A percentile compares a stretch with the other conserved stretches of the same genome.
phyloP scores from a whole-genome alignment of 2,329 filamentous ascomycete genomes.

The Botrytis fabae region DNA sequence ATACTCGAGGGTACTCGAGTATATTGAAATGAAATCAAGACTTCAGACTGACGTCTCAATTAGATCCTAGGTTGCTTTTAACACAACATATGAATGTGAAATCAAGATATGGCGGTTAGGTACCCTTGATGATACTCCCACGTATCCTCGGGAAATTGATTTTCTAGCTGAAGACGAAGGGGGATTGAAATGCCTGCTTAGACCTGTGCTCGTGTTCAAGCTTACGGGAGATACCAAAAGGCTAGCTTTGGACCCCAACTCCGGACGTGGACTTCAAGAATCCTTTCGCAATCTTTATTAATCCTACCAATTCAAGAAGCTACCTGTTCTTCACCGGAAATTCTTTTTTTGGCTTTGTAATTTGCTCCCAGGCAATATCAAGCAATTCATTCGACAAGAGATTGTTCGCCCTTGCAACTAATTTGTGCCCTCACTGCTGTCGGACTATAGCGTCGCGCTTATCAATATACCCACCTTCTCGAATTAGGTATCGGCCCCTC shows the following conservation, averaged over 20 bases:
- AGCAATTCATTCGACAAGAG: not conserved
- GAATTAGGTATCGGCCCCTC: not conserved
- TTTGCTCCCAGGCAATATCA: not conserved
- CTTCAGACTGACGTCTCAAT: not conserved
- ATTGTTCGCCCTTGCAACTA: not conserved
- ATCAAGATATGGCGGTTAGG: not conserved
- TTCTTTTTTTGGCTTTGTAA: not conserved
- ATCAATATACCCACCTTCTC: not conserved
- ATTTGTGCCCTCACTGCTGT: not conserved
- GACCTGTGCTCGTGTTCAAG: slow-evolving; percentile 3
- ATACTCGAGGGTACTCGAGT: not conserved
- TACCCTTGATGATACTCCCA: not conserved
- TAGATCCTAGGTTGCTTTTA: not conserved
- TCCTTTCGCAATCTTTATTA: slow-evolving; percentile 3
- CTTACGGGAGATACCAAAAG: slow-evolving; percentile 18
- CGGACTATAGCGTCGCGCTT: not conserved
- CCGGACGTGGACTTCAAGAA: not conserved
- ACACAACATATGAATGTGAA: not conserved
- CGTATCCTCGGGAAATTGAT: not conserved
- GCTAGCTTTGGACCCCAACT: slow-evolving; percentile 20
- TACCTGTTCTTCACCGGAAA: not conserved
- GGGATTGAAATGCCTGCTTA: slow-evolving; percentile 5
- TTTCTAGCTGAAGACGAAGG: slow-evolving; percentile 2
- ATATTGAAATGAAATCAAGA: not conserved
- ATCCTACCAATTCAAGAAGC: slow-evolving; percentile 12